phyloP scores from a whole-genome alignment of 75 land plant genomes.

The Pinus albicaulis region DNA sequence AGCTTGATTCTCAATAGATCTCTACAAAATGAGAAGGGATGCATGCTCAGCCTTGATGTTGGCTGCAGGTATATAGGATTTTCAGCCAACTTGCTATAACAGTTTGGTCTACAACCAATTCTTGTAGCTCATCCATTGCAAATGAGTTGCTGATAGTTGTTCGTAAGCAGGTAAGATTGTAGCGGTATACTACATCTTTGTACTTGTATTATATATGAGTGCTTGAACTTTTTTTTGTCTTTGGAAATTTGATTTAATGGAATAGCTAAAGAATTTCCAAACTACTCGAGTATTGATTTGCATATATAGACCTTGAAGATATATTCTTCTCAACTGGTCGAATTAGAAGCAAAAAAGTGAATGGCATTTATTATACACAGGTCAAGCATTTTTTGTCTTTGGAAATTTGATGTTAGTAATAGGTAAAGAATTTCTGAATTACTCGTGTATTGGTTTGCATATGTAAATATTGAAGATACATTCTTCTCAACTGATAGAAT shows the following conservation, averaged over 20 bases:
- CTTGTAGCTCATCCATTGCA: conserved; percentile 49
- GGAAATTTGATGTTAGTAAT: background rate
- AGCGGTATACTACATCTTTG: background rate
- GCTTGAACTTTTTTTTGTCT: background rate
- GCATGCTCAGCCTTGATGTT: background rate
- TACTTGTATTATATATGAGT: background rate
- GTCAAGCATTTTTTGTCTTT: background rate
- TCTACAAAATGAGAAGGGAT: background rate
- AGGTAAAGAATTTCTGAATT: background rate
- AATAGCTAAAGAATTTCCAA: background rate
- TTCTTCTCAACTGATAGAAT: background rate
- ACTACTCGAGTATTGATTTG: background rate
- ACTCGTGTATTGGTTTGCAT: background rate
- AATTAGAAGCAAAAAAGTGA: background rate
- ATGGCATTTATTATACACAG: background rate
- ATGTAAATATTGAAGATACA: background rate
- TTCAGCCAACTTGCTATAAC: conserved; percentile 65
- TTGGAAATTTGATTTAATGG: background rate
- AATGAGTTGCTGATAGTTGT: conserved; percentile 86
- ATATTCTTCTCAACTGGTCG: background rate
- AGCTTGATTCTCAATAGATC: background rate
- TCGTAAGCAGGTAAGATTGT: conserved; percentile 69
- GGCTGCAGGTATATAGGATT: conserved; percentile 69
- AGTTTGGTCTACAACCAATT: conserved; percentile 34
- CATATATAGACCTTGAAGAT: background rate